phyloP scores from a whole-genome alignment of 129 eudicot species.

The Cynara cardunculus region DNA sequence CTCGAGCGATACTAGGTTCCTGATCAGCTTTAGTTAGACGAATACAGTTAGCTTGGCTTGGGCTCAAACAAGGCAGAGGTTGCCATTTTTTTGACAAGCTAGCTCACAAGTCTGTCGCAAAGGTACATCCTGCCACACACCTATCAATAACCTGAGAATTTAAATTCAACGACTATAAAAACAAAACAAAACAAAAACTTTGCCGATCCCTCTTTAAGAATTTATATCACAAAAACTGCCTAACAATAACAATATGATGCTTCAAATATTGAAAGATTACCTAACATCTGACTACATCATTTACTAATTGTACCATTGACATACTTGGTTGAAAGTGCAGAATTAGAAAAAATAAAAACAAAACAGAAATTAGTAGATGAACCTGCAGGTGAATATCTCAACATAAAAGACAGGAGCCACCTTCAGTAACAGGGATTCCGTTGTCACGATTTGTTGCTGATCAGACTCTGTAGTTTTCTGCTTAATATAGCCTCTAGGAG shows the following conservation, averaged over 20 bases:
- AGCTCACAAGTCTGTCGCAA: too few species aligned
- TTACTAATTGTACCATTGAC: neutral
- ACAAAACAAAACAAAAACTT: neutral
- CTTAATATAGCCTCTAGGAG: conserved; percentile 78
- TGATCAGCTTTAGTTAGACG: too few species aligned
- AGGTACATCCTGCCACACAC: too few species aligned
- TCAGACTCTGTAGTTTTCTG: conserved; percentile 65
- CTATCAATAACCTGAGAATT: too few species aligned
- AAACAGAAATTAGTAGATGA: conserved; percentile 16
- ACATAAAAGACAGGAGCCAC: conserved; percentile 40
- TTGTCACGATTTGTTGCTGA: conserved; percentile 58
- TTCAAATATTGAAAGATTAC: neutral
- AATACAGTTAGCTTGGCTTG: too few species aligned
- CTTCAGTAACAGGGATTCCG: conserved; percentile 71
- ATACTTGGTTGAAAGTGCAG: neutral
- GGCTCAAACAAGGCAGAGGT: too few species aligned
- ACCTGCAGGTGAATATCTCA: conserved; percentile 20
- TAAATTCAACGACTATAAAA: too few species aligned
- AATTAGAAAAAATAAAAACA: neutral
- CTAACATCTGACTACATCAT: neutral
- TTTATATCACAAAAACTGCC: neutral
- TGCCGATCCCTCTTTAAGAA: neutral
- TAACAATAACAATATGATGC: neutral
- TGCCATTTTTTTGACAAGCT: too few species aligned
- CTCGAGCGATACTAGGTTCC: too few species aligned